phyloP scores from a whole-genome alignment of 2,329 filamentous ascomycete species.

The Metarhizium robertsii region DNA sequence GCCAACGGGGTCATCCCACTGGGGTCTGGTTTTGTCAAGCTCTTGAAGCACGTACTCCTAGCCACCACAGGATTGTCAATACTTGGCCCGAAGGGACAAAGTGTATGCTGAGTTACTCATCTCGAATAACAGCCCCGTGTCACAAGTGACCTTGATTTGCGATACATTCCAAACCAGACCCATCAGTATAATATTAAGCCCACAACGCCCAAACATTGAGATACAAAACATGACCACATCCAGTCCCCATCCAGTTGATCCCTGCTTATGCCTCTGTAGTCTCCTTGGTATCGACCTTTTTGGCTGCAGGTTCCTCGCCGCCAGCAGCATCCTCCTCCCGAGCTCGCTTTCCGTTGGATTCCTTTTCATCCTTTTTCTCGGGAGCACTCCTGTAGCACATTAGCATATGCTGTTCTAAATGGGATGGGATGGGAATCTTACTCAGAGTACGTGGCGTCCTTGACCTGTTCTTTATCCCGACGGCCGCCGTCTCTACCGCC shows the following conservation, averaged over 20 bases:
- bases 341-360: conserved; percentile 41
- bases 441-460: conserved; percentile 21
- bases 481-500: conserved; percentile 31
- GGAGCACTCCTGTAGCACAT: conserved; percentile 17
- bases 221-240: not conserved
- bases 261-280: conserved; percentile 7
- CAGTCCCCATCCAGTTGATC: not conserved
- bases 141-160: not conserved
- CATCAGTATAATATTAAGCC: not conserved
- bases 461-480: conserved; percentile 15
- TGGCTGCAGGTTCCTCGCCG: conserved; percentile 39
- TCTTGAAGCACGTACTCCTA: not conserved
- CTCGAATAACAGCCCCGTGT: not conserved
- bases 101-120: not conserved
- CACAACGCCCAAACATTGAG: not conserved
- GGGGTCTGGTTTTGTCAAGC: not conserved
- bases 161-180: not conserved
- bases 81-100: not conserved
- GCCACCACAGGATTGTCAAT: not conserved
- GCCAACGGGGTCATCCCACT: no score
- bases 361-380: conserved; percentile 15
- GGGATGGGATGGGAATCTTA: conserved; percentile 13
- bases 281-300: conserved; percentile 52
- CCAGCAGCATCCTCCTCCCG: conserved; percentile 39
- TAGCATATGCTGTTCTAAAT: conserved; percentile 5